These are phyloP conservation scores for Dactylellina sp. DNA, from an alignment of 2,329 filamentous ascomycete species.

Conservation along the genomic window DNA sequence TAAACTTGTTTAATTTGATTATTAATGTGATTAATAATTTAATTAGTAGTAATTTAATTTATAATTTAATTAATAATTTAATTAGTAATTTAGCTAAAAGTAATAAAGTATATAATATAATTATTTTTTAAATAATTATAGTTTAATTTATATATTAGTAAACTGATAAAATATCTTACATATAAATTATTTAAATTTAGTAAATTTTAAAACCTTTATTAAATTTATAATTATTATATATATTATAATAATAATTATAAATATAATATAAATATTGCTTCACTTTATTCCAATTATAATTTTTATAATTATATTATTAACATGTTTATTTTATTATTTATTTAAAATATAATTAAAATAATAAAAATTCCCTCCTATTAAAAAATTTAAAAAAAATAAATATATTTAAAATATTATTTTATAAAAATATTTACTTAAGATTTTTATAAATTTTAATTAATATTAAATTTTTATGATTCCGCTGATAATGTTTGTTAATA, in stretches of 20 bases:
- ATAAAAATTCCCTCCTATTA: background rate
- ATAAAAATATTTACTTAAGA: constrained; percentile 1
- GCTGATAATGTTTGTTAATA: constrained; percentile 7
- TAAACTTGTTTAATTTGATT: too few relatives aligned
- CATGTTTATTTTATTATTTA: background rate
- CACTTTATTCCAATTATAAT: background rate
- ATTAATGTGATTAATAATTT: too few relatives aligned
- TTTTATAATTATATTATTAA: background rate
- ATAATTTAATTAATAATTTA: background rate
- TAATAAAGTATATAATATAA: background rate
- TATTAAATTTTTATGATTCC: constrained; percentile 8
- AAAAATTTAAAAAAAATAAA: background rate
- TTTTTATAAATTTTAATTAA: constrained; percentile 19
- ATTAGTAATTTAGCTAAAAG: constrained; percentile 4
- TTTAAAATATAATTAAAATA: background rate
- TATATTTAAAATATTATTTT: background rate
- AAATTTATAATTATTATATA: background rate
- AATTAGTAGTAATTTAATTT: too few relatives aligned
- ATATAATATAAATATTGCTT: background rate
- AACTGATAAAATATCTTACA: constrained; percentile 5
- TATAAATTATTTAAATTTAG: constrained; percentile 10
- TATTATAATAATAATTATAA: background rate
- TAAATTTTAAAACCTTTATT: constrained; percentile 11
- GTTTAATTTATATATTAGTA: constrained; percentile 12
- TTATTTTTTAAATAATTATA: background rate